Evolutionary conservation across 345 rosid species (phyloP).

Genomic region (thale cress (Arabidopsis thaliana)): DNA sequence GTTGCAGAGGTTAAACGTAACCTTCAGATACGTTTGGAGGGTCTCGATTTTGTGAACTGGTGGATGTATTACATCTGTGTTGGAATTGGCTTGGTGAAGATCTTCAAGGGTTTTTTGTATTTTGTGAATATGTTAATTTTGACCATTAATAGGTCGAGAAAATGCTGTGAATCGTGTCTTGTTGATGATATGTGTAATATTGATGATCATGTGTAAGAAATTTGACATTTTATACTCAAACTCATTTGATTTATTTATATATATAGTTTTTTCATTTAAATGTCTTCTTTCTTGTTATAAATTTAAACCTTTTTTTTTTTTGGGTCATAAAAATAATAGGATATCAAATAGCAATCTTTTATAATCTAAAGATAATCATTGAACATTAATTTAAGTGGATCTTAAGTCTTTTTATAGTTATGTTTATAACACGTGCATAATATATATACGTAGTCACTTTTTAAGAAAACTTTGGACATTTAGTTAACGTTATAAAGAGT

Average conservation of each 20-base stretch:
- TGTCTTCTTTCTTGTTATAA: background rate
- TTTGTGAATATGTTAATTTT: constrained; percentile 40
- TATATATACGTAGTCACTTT: background rate
- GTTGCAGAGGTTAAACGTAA: constrained; percentile 56
- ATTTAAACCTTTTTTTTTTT: background rate
- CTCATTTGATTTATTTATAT: background rate
- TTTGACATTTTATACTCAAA: background rate
- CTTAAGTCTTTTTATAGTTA: background rate
- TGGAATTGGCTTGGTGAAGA: constrained; percentile 64
- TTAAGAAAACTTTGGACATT: background rate
- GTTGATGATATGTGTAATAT: background rate
- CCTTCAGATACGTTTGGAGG: constrained; percentile 42
- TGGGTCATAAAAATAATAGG: background rate
- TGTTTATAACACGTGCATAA: background rate
- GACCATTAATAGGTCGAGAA: constrained; percentile 42
- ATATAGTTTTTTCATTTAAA: no score
- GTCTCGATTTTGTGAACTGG: constrained; percentile 60
- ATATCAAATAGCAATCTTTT: background rate
- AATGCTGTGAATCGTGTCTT: constrained; percentile 20
- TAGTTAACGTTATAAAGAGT: background rate
- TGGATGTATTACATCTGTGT: constrained; percentile 73
- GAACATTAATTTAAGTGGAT: background rate
- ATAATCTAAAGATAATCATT: background rate
- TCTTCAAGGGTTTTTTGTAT: constrained; percentile 57
- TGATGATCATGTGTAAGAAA: constrained; percentile 41